Evolutionary conservation across 306 rosid species (phyloP), one percentile per base, ranked within the genome.

Genomic region (Glycine tomentella): DNA sequence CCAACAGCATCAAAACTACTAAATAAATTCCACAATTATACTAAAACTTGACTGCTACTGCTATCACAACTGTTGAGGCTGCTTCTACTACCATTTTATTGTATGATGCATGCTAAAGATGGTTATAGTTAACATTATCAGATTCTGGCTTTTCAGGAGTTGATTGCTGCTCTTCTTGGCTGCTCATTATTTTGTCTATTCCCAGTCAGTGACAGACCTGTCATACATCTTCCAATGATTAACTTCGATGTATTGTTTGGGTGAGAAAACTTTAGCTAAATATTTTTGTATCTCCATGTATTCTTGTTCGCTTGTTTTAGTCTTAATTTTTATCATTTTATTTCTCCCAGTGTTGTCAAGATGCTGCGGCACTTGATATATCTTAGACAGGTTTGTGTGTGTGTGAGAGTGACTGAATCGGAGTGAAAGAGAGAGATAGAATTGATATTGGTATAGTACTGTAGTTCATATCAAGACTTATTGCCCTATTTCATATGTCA

Each of bases 161-260:
- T 95, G 85, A 88, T 88, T 62, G 89, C 93, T 72, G 98, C 96
- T 78, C 94, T 95, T 80, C 98, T 95, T 69, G 91, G 78, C 77
- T 93, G 98, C 88, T 92, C 97, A 49, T 83, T 95, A 38, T 95
- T 95, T 84, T 89, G 94, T 75, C 85, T 95, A 86, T 93, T 90
- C 82, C 98, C 99, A 16, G 79, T 77, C 82, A 67, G 53, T 77
- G 75, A 84, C 81, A 89, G 98, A 91, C 77, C 3, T 64, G 62
- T 17, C 76, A 80, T 69, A 75, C 74, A 82, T 82, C 97, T 95
- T 88, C 98, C 89, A 49, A 40, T 79, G 36, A 90, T 91, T 84
- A 93, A 93, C 90, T 93, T 93, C 14, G 98, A 93, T 48, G 61
- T 15, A 50, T 86, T 95, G 87, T 93, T 95, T 82, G 90, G 82